Evolutionary conservation across 768 basidiomycete species (phyloP), one percentile per base, ranked within the genome.

Genomic region (Tulasnella sp.): DNA sequence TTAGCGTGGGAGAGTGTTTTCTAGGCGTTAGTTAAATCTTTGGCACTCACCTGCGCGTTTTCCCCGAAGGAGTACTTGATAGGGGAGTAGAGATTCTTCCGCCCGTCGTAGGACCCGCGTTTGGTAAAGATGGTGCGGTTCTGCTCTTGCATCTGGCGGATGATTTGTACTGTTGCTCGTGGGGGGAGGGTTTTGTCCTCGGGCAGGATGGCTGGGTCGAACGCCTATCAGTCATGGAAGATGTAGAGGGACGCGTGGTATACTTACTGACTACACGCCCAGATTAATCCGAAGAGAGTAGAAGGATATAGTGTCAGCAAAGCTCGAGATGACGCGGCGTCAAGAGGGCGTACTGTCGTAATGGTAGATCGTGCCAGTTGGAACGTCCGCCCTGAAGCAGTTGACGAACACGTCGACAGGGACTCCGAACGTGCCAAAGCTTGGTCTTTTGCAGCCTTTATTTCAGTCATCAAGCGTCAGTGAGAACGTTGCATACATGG

Each of bases 71-170:
- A 86, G 11, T 92, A 82, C 71, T 85, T 83, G 40, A 85, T 82
- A 16, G 86, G 80, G 32, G 88, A 83, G 76, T 90, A 94, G 62
- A 88, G 78, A 74, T 92, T 93, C 79, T 92, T 93, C 52, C 90
- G 83, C 0, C 91, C 91, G 73, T 93, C 92, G 73, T 92, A 93
- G 1, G 86, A 90, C 22, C 84, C 88, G 16, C 84, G 86, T 12
- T 90, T 90, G 2, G 86, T 90, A 77, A 94, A 94, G 22, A 90
- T 81, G n/a, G 84, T 80, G 0, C 86, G 87, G 1, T 87, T 85
- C 3, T 41, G 62, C 44, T 75, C 66, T 78, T 94, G 92, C 16
- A 94, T 78, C 17, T 81, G 81, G 16, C 83, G 83, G 64, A 94
- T 88, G 14, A 94, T 80, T 16, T 89, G 5, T 36, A 65, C 34